Evolutionary conservation across 441 rosid genomes (phyloP), one percentile per base, ranked within the genome.

Genomic region (Dalechampia spathulata): DNA sequence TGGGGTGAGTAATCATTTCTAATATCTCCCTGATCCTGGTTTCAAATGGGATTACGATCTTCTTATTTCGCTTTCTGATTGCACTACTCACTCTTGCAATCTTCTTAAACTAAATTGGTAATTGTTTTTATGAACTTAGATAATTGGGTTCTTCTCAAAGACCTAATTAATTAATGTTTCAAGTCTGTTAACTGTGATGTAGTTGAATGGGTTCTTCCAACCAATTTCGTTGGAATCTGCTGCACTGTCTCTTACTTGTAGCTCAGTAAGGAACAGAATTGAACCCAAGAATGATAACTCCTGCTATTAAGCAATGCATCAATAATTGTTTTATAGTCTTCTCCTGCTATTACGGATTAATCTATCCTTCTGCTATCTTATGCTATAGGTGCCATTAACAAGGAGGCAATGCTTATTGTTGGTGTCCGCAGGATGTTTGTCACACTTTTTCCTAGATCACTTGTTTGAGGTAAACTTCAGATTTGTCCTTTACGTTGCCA

Each of bases 361-460:
- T 57, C 16, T 4, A 21, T 39, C 32, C 52, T 7, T 41, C 27
- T 58, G 3, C 43, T 19, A 44, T 61, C 28, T 54, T 52, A 11
- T 49, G 4, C 1, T 58, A 57, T 70, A 83, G 90, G 63, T 59
- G 22, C 67, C 90, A 0, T 85, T 83, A 46, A 55, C 78, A 14
- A 75, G 72, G 70, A 68, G 37, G 77, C 90, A 81, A 46, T 81
- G 85, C 65, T 64, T 81, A 10, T 64, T 72, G 19, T 46, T 83
- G 68, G 51, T 79, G 47, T 55, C 72, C 12, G 85, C 87, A 0
- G 85, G 87, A 26, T 78, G 85, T 20, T 60, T 81, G 9, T 83
- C 90, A 36, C 90, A 83, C 60, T 81, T 83, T 64, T 83, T 83
- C 63, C 72, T 83, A 8, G 83, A 83, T 58, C 90, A 83, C 51